phyloP scores from a whole-genome alignment of 305 asterid genomes.

The Fraxinus velutina region DNA sequence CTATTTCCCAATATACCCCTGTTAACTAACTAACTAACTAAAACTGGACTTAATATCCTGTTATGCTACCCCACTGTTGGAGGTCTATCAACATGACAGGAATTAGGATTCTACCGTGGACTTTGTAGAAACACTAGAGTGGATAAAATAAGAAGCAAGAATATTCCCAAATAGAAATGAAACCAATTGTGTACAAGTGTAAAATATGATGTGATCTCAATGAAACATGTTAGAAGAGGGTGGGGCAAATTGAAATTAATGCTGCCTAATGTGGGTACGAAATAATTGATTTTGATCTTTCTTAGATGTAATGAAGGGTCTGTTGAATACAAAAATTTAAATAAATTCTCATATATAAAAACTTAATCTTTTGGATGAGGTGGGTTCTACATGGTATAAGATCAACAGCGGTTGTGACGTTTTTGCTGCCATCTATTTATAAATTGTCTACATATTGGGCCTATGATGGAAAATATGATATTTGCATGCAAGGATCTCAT shows the following conservation, averaged over 20 bases:
- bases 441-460: not conserved
- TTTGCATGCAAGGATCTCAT: not conserved
- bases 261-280: not conserved
- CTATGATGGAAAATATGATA: not conserved
- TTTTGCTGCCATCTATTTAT: not conserved
- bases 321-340: not conserved
- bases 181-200: not conserved
- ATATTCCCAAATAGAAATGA: not conserved
- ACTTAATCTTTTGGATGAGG: not conserved
- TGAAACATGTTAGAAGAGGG: not conserved
- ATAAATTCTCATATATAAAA: not conserved
- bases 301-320: not conserved
- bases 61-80: not conserved
- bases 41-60: not conserved
- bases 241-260: not conserved
- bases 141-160: not conserved
- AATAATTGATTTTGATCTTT: not conserved
- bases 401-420: not conserved
- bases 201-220: not conserved
- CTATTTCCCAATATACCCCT: not conserved
- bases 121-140: not conserved
- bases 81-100: not conserved
- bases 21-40: not conserved
- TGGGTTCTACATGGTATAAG: not conserved
- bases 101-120: not conserved